These are phyloP conservation scores for Saccharomycopsis phalli DNA, from an alignment of 1,139 yeast species.

Conservation along the genomic window DNA sequence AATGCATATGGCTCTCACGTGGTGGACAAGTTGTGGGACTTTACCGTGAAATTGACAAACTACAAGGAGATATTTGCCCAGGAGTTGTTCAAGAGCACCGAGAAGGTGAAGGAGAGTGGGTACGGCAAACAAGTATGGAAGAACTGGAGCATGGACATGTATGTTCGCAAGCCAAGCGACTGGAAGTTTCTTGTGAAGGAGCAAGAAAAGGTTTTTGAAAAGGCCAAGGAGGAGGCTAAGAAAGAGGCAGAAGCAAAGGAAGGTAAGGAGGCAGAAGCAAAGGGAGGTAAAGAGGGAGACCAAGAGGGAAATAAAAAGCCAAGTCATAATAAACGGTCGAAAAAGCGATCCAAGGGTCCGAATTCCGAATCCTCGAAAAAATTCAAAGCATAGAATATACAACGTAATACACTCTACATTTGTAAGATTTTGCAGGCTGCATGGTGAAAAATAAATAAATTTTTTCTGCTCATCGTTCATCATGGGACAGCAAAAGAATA, in stretches of 20 bases:
- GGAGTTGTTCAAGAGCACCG: slow-evolving; percentile 52
- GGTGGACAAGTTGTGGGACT: slow-evolving; percentile 76
- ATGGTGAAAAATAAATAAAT: background rate
- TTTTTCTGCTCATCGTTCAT: background rate
- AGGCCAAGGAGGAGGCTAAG: slow-evolving; percentile 15
- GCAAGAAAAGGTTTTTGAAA: slow-evolving; percentile 49
- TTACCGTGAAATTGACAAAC: slow-evolving; percentile 67
- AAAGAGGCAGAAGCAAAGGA: slow-evolving; percentile 8
- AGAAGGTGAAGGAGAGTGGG: slow-evolving; percentile 67
- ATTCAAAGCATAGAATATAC: background rate
- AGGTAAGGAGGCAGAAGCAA: background rate
- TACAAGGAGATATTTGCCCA: slow-evolving; percentile 82
- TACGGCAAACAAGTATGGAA: slow-evolving; percentile 94
- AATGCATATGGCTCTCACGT: slow-evolving; percentile 91
- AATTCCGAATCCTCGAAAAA: background rate
- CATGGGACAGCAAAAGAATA: background rate
- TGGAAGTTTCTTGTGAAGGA: slow-evolving; percentile 74
- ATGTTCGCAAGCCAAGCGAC: slow-evolving; percentile 63
- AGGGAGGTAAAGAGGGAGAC: background rate
- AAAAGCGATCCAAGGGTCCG: background rate
- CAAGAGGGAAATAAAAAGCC: background rate
- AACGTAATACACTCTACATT: background rate
- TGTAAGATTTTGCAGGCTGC: background rate
- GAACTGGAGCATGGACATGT: slow-evolving; percentile 83
- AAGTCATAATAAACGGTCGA: background rate